phyloP scores from a whole-genome alignment of 176 grass and related monocot species.

The Oryza australiensis region DNA sequence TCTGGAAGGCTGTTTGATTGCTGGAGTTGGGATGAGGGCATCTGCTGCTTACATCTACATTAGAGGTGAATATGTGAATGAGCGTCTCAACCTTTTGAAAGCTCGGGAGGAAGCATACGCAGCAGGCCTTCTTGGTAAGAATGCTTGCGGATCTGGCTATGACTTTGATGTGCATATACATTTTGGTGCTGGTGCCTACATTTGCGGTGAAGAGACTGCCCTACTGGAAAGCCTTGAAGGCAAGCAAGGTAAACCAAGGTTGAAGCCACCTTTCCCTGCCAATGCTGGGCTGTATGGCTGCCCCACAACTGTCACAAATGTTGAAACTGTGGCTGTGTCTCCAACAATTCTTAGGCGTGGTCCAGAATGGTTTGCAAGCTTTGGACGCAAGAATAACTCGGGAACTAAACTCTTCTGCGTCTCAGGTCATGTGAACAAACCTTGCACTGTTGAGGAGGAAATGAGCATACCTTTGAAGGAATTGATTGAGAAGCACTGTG shows the following conservation, averaged over 20 bases:
- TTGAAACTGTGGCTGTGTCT: slow-evolving; percentile 89
- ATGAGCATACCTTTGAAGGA: slow-evolving; percentile 96
- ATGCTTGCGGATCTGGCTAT: slow-evolving; percentile 93
- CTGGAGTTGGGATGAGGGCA: slow-evolving; percentile 90
- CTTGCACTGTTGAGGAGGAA: slow-evolving; percentile 94
- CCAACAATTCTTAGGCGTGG: slow-evolving; percentile 88
- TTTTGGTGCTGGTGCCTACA: slow-evolving; percentile 94
- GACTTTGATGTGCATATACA: slow-evolving; percentile 91
- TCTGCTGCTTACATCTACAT: slow-evolving; percentile 96
- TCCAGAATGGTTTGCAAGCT: slow-evolving; percentile 94
- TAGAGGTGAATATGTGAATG: slow-evolving; percentile 94
- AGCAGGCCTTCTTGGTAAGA: slow-evolving; percentile 82
- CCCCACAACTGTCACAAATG: slow-evolving; percentile 90
- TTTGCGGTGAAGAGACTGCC: slow-evolving; percentile 96
- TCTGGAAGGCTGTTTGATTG: slow-evolving; percentile 90
- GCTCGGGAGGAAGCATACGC: slow-evolving; percentile 84
- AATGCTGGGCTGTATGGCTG: slow-evolving; percentile 86
- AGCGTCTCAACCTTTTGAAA: slow-evolving; percentile 73
- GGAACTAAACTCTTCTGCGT: slow-evolving; percentile 84
- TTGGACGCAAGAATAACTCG: slow-evolving; percentile 87
- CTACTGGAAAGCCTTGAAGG: slow-evolving; percentile 92
- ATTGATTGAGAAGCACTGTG: slow-evolving; percentile 79
- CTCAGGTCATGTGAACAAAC: slow-evolving; percentile 93
- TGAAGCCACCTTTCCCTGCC: slow-evolving; percentile 93
- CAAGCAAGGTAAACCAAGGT: slow-evolving; percentile 84